Conservation (phyloP, 768 basidiomycete species). For the Phylloporus scabripes region DNA sequence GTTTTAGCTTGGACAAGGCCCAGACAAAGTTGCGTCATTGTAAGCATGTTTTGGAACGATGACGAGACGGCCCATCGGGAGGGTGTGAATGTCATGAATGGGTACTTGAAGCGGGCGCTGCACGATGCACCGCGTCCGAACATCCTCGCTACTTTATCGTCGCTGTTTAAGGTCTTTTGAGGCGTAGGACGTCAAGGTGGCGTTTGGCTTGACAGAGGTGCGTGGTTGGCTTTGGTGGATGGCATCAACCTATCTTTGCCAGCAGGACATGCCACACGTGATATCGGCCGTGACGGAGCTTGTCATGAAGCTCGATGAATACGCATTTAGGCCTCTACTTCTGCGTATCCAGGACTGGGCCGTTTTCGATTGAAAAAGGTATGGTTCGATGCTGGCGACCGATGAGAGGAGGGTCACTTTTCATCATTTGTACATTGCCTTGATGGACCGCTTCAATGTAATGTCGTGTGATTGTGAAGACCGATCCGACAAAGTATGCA, state of each 20-base stretch:
- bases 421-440: conserved; percentile 61
- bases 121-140: conserved; percentile 58
- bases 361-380: conserved; percentile 59
- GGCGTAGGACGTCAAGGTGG: conserved; percentile 54
- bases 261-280: conserved; percentile 52
- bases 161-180: conserved; percentile 73
- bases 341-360: conserved; percentile 93
- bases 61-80: conserved; percentile 15
- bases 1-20: conserved; percentile 38
- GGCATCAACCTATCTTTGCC: neutral
- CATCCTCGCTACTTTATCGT: conserved; percentile 60
- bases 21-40: conserved; percentile 33
- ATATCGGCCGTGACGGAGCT: conserved; percentile 81
- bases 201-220: conserved; percentile 28
- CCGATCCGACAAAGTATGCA: conserved; percentile 25
- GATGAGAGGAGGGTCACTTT: conserved; percentile 61
- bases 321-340: conserved; percentile 86
- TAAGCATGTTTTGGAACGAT: neutral
- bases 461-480: conserved; percentile 10
- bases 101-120: conserved; percentile 64
- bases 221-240: neutral
- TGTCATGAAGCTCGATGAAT: conserved; percentile 89
- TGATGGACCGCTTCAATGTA: conserved; percentile 89
- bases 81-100: conserved; percentile 22
- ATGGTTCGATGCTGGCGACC: conserved; percentile 22